Base-by-base conservation (phyloP, 495 filamentous ascomycete genomes). In the Darksidea phi region DNA sequence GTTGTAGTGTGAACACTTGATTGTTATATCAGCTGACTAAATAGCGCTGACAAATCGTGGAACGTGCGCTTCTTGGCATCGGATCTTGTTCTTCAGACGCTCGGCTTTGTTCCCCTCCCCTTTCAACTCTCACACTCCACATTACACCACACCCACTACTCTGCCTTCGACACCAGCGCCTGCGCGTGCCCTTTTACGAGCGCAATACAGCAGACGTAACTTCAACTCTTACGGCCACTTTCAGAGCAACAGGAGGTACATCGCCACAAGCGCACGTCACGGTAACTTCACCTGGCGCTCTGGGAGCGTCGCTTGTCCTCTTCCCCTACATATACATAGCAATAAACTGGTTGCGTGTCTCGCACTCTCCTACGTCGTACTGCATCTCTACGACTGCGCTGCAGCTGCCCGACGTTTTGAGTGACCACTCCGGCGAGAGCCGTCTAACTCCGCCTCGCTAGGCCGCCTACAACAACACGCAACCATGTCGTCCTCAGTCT, bases 401-500 rank as follows among this genome's bases (percentile, higher is more conserved):
- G 25, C 48, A n/a, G 21, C 32, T 13, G 23, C 41, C n/a, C 24
- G 10, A 10, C 54, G 54, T 18, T 36, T 34, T 24, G 41, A 13
- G 48, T 43, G 28, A 42, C 48, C 28, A 45, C 56, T 32, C 23
- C 11, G 26, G 48, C 41, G 49, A 60, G 38, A 7, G 26, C 36
- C 57, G 45, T 15, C 26, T 34, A 50, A 37, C 56, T 59, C 48
- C 37, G 18, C 57, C 48, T 54, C 25, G 37, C 17, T 18, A 51
- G 8, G n/a, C 17, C 37, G 13, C 37, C 18, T 6, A 28, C 23
- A 20, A 6, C 24, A 24, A 24, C 23, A n/a, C 10, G 10, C 63
- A 56, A 87, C 69, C 73, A 98, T 98, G 94, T 82, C 92, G 76
- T 97, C 95, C 56, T 97, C 91, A 63, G 92, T 99, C 73, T 97